Evolutionary conservation across 2,329 filamentous ascomycete species (phyloP).

Genomic region (Colletotrichum kahawae): DNA sequence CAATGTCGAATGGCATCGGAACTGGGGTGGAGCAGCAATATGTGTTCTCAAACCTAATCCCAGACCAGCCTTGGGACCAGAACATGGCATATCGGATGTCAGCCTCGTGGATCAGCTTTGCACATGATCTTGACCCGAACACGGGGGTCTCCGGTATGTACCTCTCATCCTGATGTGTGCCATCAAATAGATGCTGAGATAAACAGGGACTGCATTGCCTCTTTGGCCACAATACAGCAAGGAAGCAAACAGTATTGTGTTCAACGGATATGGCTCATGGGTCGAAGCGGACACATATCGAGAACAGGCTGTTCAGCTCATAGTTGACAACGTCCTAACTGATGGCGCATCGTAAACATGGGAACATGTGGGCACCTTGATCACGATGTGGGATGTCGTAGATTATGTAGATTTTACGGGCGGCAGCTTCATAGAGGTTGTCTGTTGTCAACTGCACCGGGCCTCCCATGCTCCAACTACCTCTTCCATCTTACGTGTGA

Average conservation of each 20-base stretch:
- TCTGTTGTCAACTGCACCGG: background rate
- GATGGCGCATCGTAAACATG: background rate
- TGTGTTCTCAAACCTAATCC: constrained; percentile 44
- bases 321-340: background rate
- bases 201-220: background rate
- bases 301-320: constrained; percentile 41
- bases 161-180: background rate
- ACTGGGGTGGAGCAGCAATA: constrained; percentile 47
- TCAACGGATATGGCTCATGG: constrained; percentile 52
- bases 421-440: background rate
- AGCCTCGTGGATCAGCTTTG: constrained; percentile 56
- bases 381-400: background rate
- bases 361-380: background rate
- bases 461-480: background rate
- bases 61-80: constrained; percentile 35
- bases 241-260: constrained; percentile 50
- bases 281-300: constrained; percentile 51
- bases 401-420: background rate
- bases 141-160: background rate
- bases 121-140: constrained; percentile 51
- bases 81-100: constrained; percentile 51
- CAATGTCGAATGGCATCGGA: constrained; percentile 56
- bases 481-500: background rate
- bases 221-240: constrained; percentile 50
- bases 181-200: background rate